Percentiles rank a stretch among this genome's conserved stretches.
Conservation (phyloP, 1,139 yeast genomes). For the Kodamaea derodonti region DNA sequence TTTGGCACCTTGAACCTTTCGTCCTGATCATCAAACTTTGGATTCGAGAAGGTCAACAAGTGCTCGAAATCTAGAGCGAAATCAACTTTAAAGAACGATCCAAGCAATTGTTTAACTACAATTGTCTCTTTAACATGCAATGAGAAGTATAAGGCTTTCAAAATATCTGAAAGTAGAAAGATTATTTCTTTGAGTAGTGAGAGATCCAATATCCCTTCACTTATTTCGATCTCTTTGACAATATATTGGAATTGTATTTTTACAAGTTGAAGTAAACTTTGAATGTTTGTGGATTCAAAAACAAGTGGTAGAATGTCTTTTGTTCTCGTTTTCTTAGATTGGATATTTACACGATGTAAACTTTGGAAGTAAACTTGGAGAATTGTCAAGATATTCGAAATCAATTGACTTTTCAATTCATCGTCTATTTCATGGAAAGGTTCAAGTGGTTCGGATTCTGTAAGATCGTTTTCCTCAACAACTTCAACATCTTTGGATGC, state of each 20-base stretch:
- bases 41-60: slow-evolving; percentile 23
- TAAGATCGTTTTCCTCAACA: neutral
- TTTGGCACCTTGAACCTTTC: slow-evolving; percentile 14
- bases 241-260: slow-evolving; percentile 20
- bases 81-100: slow-evolving; percentile 21
- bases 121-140: slow-evolving; percentile 8
- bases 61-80: slow-evolving; percentile 21
- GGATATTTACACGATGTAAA: slow-evolving; percentile 14
- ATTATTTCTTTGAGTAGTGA: slow-evolving; percentile 27
- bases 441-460: neutral
- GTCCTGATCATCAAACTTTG: slow-evolving; percentile 7
- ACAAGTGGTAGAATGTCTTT: slow-evolving; percentile 13
- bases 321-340: slow-evolving; percentile 3
- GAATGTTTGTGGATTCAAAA: slow-evolving; percentile 17
- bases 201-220: slow-evolving; percentile 13
- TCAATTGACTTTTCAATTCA: slow-evolving; percentile 23
- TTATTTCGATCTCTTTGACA: slow-evolving; percentile 14
- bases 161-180: slow-evolving; percentile 23
- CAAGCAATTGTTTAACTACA: slow-evolving; percentile 18
- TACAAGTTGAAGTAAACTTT: slow-evolving; percentile 10
- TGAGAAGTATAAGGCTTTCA: slow-evolving; percentile 18
- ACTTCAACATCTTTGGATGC: neutral
- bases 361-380: slow-evolving; percentile 23
- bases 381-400: slow-evolving; percentile 23
- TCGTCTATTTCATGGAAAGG: slow-evolving; percentile 16